Conservation (phyloP, 2,329 filamentous ascomycete genomes). For the Alternaria conjuncta region DNA sequence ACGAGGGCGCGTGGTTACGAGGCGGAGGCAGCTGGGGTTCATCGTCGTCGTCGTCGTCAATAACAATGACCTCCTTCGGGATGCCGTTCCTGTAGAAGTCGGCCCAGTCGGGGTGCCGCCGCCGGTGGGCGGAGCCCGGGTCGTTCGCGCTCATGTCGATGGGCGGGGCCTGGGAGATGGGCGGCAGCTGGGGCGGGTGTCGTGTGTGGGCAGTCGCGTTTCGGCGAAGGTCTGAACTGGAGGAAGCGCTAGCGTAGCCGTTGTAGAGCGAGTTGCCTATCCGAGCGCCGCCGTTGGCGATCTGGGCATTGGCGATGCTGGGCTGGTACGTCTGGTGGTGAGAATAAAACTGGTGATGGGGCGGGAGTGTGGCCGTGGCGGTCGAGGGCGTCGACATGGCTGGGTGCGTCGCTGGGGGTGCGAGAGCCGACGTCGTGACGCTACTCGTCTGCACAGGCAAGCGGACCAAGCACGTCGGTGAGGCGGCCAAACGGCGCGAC, state of each 20-base stretch:
- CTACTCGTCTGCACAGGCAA: slow-evolving; percentile 28
- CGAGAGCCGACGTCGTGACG: slow-evolving; percentile 36
- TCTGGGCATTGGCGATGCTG: slow-evolving; percentile 43
- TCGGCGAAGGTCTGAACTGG: slow-evolving; percentile 46
- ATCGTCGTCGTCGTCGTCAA: slow-evolving; percentile 58
- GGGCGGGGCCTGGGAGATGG: slow-evolving; percentile 27
- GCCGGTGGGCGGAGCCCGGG: slow-evolving; percentile 23
- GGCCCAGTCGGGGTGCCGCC: slow-evolving; percentile 48
- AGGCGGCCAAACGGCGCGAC: slow-evolving; percentile 18
- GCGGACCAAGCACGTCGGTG: slow-evolving; percentile 20
- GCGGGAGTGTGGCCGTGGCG: slow-evolving; percentile 50
- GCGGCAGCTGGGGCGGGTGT: slow-evolving; percentile 42
- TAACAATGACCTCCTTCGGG: slow-evolving; percentile 60
- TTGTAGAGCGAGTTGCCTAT: slow-evolving; percentile 48
- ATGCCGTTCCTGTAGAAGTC: slow-evolving; percentile 54
- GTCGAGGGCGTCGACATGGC: slow-evolving; percentile 55
- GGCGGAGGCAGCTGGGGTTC: slow-evolving; percentile 25
- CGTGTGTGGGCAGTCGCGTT: slow-evolving; percentile 43
- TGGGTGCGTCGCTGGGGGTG: slow-evolving; percentile 27
- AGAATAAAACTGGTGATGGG: slow-evolving; percentile 50
- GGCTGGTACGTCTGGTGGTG: slow-evolving; percentile 49
- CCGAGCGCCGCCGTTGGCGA: slow-evolving; percentile 40
- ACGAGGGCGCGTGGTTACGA: slow-evolving; percentile 27
- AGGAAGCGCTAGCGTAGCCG: slow-evolving; percentile 47
- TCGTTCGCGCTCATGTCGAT: slow-evolving; percentile 34